Percentiles rank a stretch among this genome's conserved stretches.
phyloP scores from a whole-genome alignment of 2,329 filamentous ascomycete species.

The Curvularia verruculosa region DNA sequence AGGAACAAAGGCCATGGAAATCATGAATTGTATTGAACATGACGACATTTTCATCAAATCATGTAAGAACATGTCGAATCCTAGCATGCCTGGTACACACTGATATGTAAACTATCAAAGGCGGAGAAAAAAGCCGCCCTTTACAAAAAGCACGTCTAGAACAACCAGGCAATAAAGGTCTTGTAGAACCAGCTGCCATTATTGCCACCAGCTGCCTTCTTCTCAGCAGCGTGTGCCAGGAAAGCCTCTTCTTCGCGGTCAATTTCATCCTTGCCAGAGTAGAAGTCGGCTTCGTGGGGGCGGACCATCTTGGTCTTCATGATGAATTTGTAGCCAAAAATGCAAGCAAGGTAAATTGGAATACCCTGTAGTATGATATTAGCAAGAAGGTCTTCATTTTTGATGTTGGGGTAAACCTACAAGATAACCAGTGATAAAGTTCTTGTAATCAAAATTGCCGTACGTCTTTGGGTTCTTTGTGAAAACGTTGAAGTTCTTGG shows the following conservation, averaged over 20 bases:
- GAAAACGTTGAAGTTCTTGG: constrained; percentile 83
- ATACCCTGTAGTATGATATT: constrained; percentile 67
- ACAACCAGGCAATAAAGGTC: constrained; percentile 66
- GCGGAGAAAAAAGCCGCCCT: not conserved
- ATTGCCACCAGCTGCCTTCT: constrained; percentile 42
- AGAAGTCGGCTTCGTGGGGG: constrained; percentile 69
- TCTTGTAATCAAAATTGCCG: constrained; percentile 71
- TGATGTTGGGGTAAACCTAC: constrained; percentile 17
- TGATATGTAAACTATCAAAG: not conserved
- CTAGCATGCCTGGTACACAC: not conserved
- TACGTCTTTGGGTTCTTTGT: constrained; percentile 56
- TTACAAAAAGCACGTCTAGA: constrained; percentile 52
- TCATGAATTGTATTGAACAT: not conserved
- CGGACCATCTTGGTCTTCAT: constrained; percentile 51
- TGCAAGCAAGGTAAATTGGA: constrained; percentile 70
- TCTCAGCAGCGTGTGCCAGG: constrained; percentile 60
- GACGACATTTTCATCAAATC: not conserved
- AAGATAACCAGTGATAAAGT: constrained; percentile 76
- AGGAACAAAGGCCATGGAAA: not conserved
- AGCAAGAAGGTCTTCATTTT: not conserved
- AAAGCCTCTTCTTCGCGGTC: constrained; percentile 76
- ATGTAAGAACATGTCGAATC: not conserved
- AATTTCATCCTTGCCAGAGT: constrained; percentile 73
- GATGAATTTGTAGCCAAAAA: constrained; percentile 61
- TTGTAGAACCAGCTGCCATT: constrained; percentile 61